These are phyloP conservation scores for Entophlyctis luteolus DNA, from an alignment of 192 early-diverging fungal species.

Conservation along the genomic window DNA sequence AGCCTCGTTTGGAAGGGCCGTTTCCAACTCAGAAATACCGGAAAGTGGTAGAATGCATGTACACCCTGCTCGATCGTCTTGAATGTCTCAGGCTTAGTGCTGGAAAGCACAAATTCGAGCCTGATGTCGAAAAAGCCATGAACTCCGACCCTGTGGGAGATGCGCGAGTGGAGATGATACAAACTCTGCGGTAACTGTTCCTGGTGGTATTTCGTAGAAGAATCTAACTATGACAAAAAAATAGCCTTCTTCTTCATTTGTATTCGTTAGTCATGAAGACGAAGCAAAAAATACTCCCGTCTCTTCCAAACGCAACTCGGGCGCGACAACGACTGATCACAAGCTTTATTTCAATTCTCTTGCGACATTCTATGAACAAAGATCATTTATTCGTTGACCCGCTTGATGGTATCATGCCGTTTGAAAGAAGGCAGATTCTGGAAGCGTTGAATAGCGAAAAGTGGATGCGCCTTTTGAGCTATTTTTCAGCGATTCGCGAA, in stretches of 20 bases:
- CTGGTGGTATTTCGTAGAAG: too few relatives aligned
- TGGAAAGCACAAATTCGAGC: not conserved
- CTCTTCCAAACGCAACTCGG: not conserved
- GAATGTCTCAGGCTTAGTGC: not conserved
- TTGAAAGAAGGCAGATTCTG: not conserved
- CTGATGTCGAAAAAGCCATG: not conserved
- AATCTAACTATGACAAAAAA: not conserved
- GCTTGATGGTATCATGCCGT: constrained; percentile 6
- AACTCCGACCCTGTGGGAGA: not conserved
- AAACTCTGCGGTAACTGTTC: constrained; percentile 5
- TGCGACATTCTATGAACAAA: not conserved
- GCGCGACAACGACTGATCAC: not conserved
- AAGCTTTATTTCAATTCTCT: not conserved
- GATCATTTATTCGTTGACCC: not conserved
- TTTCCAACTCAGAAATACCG: constrained; percentile 11
- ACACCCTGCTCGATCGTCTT: constrained; percentile 6
- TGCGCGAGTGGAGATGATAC: constrained; percentile 1
- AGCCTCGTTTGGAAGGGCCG: constrained; percentile 15
- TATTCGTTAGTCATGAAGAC: constrained; percentile 6
- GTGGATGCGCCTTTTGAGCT: constrained; percentile 7
- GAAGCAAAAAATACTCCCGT: not conserved
- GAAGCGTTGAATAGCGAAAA: constrained; percentile 9
- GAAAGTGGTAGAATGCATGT: constrained; percentile 7
- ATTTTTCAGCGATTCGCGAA: not conserved
- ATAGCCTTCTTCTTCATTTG: not conserved